Evolutionary conservation across 2,329 filamentous ascomycete species (phyloP), one percentile per base, ranked within the genome.

Genomic region (Pyrenophora tritici-repentis): DNA sequence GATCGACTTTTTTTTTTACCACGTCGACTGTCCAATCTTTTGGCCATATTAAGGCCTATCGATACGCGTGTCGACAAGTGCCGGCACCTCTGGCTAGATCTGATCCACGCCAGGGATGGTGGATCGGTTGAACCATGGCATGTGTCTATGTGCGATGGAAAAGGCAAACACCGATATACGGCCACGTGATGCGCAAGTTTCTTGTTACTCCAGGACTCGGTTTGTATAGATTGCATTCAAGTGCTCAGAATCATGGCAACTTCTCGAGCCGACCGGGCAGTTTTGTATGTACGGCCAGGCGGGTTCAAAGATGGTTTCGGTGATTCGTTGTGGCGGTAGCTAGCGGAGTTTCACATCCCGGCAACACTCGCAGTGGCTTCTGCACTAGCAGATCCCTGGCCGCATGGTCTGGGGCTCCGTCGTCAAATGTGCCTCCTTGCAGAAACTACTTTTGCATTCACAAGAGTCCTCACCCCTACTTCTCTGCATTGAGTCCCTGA

Each of bases 301-400:
- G 4, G 3, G 26, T 13, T 41, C 34, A 42, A 42, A 40, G 50
- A 35, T 50, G 22, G 6, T 34, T 41, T 41, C 54, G 43, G 40
- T 63, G 64, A 63, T 65, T 65, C 51, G 63, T 41, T 53, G 55
- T 48, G 42, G 54, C 56, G 54, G 39, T 41, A 46, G 16, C 42
- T 59, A 57, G 50, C 44, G 55, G 39, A 14, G 57, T 63, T 58
- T 58, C 60, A 62, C 31, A 36, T 56, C 46, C 55, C 50, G 56
- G 33, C 22, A 12, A 4, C 9, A 7, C 26, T 29, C 26, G 40
- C 38, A 44, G 56, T 62, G 63, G 61, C 58, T 56, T 53, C 52
- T 38, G 52, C 63, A 53, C 63, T 61, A 64, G 50, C 52, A 50
- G 32, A 50, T 50, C 51, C 55, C 51, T 56, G 55, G 48, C 42